A percentile compares a stretch with the other conserved stretches of the same genome.
Conservation (phyloP, 768 basidiomycete genomes). For the Lyophyllum shimeji region DNA sequence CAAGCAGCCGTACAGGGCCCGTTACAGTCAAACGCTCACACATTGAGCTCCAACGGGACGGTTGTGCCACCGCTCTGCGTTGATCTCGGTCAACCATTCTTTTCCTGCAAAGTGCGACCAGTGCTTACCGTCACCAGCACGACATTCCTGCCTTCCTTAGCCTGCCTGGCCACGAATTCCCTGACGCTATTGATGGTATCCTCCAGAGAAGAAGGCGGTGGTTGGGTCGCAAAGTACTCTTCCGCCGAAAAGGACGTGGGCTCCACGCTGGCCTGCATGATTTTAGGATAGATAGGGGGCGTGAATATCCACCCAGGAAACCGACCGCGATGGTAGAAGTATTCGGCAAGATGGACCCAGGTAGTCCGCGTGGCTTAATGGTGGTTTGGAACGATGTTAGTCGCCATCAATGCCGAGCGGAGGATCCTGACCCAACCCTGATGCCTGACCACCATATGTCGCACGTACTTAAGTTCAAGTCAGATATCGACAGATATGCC, state of each 20-base stretch:
- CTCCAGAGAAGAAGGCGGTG: constrained; percentile 70
- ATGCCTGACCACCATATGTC: not conserved
- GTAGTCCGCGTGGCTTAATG: not conserved
- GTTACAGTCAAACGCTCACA: constrained; percentile 63
- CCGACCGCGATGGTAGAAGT: not conserved
- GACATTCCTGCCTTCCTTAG: constrained; percentile 64
- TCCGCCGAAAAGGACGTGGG: constrained; percentile 76
- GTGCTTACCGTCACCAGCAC: constrained; percentile 89
- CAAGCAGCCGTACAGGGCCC: constrained; percentile 18
- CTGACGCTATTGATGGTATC: constrained; percentile 63
- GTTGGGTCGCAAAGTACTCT: constrained; percentile 87
- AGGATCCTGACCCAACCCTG: not conserved
- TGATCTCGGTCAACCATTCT: constrained; percentile 5
- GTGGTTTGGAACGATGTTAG: constrained; percentile 1
- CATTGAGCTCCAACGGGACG: constrained; percentile 96
- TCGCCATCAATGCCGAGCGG: not conserved
- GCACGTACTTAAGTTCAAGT: not conserved
- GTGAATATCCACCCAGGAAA: not conserved
- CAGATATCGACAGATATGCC: not conserved
- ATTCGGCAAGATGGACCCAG: not conserved
- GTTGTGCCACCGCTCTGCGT: constrained; percentile 92
- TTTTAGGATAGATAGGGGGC: not conserved
- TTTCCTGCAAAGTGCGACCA: constrained; percentile 1
- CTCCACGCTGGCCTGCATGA: constrained; percentile 17
- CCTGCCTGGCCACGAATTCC: constrained; percentile 71